These are phyloP conservation scores for Blastobotrys elegans DNA, from an alignment of 1,139 yeast species.

Conservation along the genomic window DNA sequence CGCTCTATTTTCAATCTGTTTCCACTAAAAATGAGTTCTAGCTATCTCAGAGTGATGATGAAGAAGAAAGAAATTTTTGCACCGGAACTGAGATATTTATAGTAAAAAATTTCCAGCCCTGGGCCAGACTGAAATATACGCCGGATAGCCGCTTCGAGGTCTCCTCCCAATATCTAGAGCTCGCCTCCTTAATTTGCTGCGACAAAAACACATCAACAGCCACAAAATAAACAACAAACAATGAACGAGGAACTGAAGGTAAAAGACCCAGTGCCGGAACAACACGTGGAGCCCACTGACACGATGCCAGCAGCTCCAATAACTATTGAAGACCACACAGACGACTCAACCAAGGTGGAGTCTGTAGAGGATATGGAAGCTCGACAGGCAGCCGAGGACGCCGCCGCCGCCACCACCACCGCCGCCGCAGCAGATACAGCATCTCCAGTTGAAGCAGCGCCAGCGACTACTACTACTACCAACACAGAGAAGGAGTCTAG, in stretches of 20 bases:
- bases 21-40: constrained; percentile 51
- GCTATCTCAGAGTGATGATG: constrained; percentile 43
- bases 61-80: constrained; percentile 12
- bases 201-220: too few relatives aligned
- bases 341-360: constrained; percentile 9
- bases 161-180: too few relatives aligned
- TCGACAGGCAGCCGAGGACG: constrained; percentile 13
- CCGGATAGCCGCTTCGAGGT: background rate
- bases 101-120: background rate
- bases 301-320: too few relatives aligned
- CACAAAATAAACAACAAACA: background rate
- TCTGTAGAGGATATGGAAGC: constrained; percentile 14
- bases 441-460: too few relatives aligned
- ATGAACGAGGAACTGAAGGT: constrained; percentile 9
- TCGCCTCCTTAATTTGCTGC: too few relatives aligned
- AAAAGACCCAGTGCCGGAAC: constrained; percentile 12
- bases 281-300: too few relatives aligned
- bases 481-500: background rate
- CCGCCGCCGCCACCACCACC: constrained; percentile 5
- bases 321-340: constrained; percentile 7
- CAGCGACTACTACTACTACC: background rate
- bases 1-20: constrained; percentile 41
- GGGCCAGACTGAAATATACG: background rate
- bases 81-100: background rate
- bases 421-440: background rate